Base-by-base conservation (phyloP, 2,329 filamentous ascomycete species). In the Sporothrix globosa region DNA sequence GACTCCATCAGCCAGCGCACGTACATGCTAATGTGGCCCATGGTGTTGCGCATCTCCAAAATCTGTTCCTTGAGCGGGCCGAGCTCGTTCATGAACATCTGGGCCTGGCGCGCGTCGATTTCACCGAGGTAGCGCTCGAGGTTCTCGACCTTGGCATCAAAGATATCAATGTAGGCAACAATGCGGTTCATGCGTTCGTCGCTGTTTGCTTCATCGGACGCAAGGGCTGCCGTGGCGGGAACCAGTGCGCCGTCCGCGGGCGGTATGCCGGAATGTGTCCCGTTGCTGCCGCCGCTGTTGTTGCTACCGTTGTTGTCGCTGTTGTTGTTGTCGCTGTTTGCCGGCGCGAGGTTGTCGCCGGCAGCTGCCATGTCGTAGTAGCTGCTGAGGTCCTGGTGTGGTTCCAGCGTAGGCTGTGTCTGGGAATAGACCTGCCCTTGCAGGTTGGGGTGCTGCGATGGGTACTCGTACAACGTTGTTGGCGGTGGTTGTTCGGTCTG, bases 51-150 rank as follows among this genome's bases (percentile, higher is more conserved):
- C 54, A 88, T 80, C 76, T 90, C 87, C 4, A 84, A 83, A n/a
- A 90, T 82, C 77, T 89, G 86, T 71, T 90, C 87, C 70, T 87
- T 86, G 72, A 90, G 84, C 9, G 85, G 86, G 75, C 88, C 83
- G 5, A 87, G 85, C 76, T 89, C 86, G 74, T 88, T 89, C 75
- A 89, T 82, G 10, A 88, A 82, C 82, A 87, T 85, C 78, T 88
- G 85, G 44, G 84, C 87, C 75, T 89, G 87, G 65, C 86, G 83
- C 3, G 84, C 85, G 75, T 89, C 87, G 66, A 88, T 81, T 71
- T 88, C 87, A 24, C 83, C 85, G 50, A 89, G 75, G 54, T 84
- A 84, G 69, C 86, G 84, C 67, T 86, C 85, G 2, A 90, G 78
- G 65, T 86, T 84, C 74, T 87, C 86, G 54, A 89, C 84, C 77